A percentile compares a stretch with the other conserved stretches of the same genome.
Evolutionary conservation across 371 early-diverging fungal species (phyloP).

Genomic region (Mucor sp.): DNA sequence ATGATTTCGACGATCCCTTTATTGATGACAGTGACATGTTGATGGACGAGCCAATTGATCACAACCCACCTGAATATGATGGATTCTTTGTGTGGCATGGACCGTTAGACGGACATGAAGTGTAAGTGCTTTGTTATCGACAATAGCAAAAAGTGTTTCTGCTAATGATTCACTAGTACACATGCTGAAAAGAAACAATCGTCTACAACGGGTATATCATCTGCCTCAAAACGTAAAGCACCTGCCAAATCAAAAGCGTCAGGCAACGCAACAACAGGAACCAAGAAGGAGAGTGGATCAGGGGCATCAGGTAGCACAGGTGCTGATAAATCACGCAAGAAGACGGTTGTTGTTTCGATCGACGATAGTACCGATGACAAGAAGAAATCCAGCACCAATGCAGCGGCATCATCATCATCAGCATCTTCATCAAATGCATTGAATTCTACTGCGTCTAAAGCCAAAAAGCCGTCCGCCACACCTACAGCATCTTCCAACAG

Average conservation of each 20-base stretch:
- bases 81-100: constrained; percentile 57
- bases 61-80: constrained; percentile 35
- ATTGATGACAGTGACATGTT: constrained; percentile 60
- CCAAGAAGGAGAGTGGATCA: neutral
- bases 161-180: neutral
- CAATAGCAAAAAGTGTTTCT: too few relatives aligned
- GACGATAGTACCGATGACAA: neutral
- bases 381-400: neutral
- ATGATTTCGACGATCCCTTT: constrained; percentile 55
- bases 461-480: neutral
- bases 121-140: constrained; percentile 27
- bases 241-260: constrained; percentile 14
- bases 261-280: neutral
- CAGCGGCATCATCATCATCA: neutral
- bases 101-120: constrained; percentile 46
- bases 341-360: neutral
- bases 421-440: neutral
- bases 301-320: neutral
- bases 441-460: neutral
- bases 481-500: neutral
- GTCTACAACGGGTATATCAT: neutral
- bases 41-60: constrained; percentile 40
- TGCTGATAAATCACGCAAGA: constrained; percentile 8
- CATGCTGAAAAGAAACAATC: neutral
- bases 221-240: constrained; percentile 15